Conservation (phyloP, 768 basidiomycete species). For the Termitomyces titanicus region DNA sequence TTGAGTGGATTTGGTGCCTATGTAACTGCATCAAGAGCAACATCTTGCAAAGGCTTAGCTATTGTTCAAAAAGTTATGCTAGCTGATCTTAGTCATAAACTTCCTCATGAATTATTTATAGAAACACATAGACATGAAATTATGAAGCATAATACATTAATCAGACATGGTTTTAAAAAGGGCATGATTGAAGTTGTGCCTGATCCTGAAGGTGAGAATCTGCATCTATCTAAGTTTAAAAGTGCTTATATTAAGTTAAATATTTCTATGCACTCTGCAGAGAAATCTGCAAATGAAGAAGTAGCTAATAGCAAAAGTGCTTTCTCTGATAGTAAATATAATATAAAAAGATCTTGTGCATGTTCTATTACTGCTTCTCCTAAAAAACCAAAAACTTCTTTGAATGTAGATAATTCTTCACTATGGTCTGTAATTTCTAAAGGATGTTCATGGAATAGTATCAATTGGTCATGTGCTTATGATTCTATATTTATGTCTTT, state of each 20-base stretch:
- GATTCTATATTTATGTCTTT: too few species aligned
- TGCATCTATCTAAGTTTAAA: too few species aligned
- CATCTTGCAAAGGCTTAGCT: slow-evolving; percentile 15
- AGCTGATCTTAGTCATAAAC: slow-evolving; percentile 16
- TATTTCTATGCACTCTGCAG: too few species aligned
- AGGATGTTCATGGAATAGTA: neutral
- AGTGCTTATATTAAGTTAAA: too few species aligned
- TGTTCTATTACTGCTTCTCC: neutral
- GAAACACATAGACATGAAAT: neutral
- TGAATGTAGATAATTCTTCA: neutral
- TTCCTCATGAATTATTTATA: neutral
- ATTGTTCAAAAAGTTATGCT: slow-evolving; percentile 17
- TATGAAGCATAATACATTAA: neutral
- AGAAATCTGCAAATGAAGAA: too few species aligned
- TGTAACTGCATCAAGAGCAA: slow-evolving; percentile 25
- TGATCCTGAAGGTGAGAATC: slow-evolving; percentile 1
- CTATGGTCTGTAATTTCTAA: neutral
- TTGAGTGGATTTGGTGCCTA: slow-evolving; percentile 23
- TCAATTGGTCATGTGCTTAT: neutral
- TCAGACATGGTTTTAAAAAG: neutral
- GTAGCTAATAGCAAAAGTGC: too few species aligned
- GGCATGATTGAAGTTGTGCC: neutral
- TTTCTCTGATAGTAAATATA: too few species aligned
- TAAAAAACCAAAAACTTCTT: neutral
- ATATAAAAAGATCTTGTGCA: neutral